Percentiles rank a stretch among this genome's conserved stretches.
Evolutionary conservation across 768 basidiomycete species (phyloP).

Genomic region (Sistotremastrum suecicum): DNA sequence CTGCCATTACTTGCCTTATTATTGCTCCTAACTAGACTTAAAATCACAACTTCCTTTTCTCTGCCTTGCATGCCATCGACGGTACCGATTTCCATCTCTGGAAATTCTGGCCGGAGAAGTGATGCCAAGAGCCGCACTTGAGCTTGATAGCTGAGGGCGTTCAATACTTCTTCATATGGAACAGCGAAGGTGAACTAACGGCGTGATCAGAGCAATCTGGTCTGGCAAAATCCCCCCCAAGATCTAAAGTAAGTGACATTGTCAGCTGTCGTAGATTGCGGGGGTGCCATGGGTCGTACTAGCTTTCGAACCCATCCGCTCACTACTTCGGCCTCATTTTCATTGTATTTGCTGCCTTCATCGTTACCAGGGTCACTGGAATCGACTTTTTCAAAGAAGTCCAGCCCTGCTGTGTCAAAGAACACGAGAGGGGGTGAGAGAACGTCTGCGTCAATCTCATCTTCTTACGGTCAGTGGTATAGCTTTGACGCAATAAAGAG

Average conservation of each 20-base stretch:
- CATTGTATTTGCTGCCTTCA: slow-evolving; percentile 85
- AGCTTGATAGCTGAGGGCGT: slow-evolving; percentile 61
- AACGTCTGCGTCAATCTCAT: slow-evolving; percentile 59
- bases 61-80: slow-evolving; percentile 97
- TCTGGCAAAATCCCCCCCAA: slow-evolving; percentile 42
- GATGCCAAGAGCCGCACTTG: slow-evolving; percentile 80
- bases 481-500: too few relatives aligned
- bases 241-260: slow-evolving; percentile 25
- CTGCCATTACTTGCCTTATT: slow-evolving; percentile 37
- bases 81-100: slow-evolving; percentile 74
- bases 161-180: not conserved
- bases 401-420: slow-evolving; percentile 88
- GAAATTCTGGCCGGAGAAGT: slow-evolving; percentile 53
- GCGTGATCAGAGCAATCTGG: slow-evolving; percentile 82
- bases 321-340: slow-evolving; percentile 86
- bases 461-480: slow-evolving; percentile 14
- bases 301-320: slow-evolving; percentile 70
- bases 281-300: slow-evolving; percentile 26
- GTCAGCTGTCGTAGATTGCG: not conserved
- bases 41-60: slow-evolving; percentile 88
- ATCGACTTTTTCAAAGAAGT: slow-evolving; percentile 68
- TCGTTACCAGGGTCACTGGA: slow-evolving; percentile 51
- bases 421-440: slow-evolving; percentile 76
- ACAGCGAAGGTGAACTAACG: slow-evolving; percentile 30
- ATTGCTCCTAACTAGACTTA: slow-evolving; percentile 88